phyloP scores from a whole-genome alignment of 805 yeast species.

The Kurtzmaniella fragi region DNA sequence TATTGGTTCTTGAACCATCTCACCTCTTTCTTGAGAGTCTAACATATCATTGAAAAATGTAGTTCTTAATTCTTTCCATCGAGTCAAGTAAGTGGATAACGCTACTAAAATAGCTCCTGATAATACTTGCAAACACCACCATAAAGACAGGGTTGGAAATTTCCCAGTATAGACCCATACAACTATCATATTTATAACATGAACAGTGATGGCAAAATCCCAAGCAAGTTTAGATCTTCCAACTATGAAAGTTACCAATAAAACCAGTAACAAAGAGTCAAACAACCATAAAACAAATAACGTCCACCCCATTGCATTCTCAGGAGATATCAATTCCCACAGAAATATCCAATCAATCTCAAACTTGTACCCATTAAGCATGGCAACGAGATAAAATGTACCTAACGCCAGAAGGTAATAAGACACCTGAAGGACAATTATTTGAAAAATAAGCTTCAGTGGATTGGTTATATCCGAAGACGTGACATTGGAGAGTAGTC shows the following conservation, averaged over 20 bases:
- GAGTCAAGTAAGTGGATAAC: constrained; percentile 82
- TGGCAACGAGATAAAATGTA: constrained; percentile 59
- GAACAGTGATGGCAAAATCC: constrained; percentile 95
- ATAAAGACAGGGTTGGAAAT: constrained; percentile 66
- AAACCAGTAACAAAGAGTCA: constrained; percentile 76
- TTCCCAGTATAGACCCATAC: constrained; percentile 60
- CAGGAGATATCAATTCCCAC: constrained; percentile 69
- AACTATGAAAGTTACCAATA: constrained; percentile 80
- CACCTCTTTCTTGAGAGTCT: constrained; percentile 51
- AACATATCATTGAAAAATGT: constrained; percentile 84
- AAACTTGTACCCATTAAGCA: constrained; percentile 68
- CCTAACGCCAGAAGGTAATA: constrained; percentile 72
- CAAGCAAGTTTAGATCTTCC: constrained; percentile 92
- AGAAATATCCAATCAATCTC: constrained; percentile 68
- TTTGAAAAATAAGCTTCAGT: constrained; percentile 48
- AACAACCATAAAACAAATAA: constrained; percentile 74
- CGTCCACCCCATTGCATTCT: constrained; percentile 77
- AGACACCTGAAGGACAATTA: constrained; percentile 67
- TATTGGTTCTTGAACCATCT: constrained; percentile 14
- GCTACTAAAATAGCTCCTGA: constrained; percentile 68
- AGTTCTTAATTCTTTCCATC: constrained; percentile 87
- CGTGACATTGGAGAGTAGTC: constrained; percentile 18
- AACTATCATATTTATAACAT: constrained; percentile 68
- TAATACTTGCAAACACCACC: constrained; percentile 79
- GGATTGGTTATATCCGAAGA: constrained; percentile 29